Conservation (phyloP, 441 rosid species). For the Arabidopsis lyrata region DNA sequence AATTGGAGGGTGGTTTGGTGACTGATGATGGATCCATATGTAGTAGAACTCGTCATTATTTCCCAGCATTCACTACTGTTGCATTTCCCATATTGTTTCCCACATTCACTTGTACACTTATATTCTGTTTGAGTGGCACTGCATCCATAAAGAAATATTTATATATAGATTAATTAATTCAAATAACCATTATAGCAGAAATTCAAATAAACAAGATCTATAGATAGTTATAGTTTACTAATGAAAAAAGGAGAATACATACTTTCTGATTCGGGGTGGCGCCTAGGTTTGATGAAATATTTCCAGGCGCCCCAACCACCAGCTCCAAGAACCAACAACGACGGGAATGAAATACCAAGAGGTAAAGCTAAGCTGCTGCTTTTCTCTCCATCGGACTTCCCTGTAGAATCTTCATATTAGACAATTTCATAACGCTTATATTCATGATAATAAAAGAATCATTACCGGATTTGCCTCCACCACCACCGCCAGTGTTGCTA, state of each 20-base stretch:
- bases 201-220: not conserved
- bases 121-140: not conserved
- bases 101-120: not conserved
- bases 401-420: not conserved
- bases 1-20: not conserved
- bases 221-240: not conserved
- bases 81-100: not conserved
- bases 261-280: not conserved
- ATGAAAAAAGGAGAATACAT: not conserved
- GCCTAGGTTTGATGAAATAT: not conserved
- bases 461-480: conserved; percentile 7
- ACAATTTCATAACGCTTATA: too few species aligned
- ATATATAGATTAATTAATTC: not conserved
- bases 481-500: not conserved
- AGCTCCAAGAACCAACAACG: not conserved
- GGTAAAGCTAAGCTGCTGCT: conserved; percentile 1
- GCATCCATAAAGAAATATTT: not conserved
- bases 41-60: not conserved
- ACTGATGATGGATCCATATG: not conserved
- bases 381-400: not conserved
- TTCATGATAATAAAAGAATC: not conserved
- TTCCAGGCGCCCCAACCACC: not conserved
- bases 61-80: not conserved
- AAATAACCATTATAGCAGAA: not conserved
- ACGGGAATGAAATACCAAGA: not conserved